phyloP scores from a whole-genome alignment of 495 filamentous ascomycete genomes.

The Penicillium argentinense region DNA sequence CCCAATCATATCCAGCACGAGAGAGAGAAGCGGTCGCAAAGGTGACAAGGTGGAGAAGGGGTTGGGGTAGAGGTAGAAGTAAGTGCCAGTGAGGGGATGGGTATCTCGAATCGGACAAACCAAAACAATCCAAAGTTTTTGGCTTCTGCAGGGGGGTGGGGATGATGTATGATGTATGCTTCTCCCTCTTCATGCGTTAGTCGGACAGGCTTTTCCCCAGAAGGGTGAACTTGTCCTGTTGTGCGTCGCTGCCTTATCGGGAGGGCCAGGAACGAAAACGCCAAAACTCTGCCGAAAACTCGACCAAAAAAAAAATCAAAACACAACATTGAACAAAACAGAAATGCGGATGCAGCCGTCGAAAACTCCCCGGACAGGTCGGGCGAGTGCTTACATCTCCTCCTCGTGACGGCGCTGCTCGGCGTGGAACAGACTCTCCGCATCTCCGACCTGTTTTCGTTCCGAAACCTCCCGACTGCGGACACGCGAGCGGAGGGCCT shows the following conservation, averaged over 20 bases:
- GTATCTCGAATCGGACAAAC: slow-evolving; percentile 16
- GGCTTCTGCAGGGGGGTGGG: not conserved
- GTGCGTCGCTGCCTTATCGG: no score
- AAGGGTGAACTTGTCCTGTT: no score
- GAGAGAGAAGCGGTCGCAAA: slow-evolving; percentile 2
- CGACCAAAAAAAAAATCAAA: no score
- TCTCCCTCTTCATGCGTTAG: slow-evolving; percentile 4
- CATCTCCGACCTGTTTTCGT: slow-evolving; percentile 84
- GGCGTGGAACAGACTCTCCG: slow-evolving; percentile 56
- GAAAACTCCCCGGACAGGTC: not conserved
- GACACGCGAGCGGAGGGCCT: slow-evolving; percentile 53
- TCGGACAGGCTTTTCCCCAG: no score
- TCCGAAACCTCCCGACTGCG: slow-evolving; percentile 73
- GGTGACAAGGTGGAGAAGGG: not conserved
- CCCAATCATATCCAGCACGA: slow-evolving; percentile 5
- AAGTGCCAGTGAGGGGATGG: slow-evolving; percentile 10
- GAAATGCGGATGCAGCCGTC: not conserved
- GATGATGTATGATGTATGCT: not conserved
- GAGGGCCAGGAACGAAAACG: no score
- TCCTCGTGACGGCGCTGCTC: slow-evolving; percentile 26
- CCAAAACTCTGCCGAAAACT: no score
- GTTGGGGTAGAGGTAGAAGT: not conserved
- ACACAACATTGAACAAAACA: no score
- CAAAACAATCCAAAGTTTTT: slow-evolving; percentile 2
- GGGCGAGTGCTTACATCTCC: slow-evolving; percentile 12